Base-by-base conservation (phyloP, 1,139 yeast genomes). In the Nakaseomyces glabratus region DNA sequence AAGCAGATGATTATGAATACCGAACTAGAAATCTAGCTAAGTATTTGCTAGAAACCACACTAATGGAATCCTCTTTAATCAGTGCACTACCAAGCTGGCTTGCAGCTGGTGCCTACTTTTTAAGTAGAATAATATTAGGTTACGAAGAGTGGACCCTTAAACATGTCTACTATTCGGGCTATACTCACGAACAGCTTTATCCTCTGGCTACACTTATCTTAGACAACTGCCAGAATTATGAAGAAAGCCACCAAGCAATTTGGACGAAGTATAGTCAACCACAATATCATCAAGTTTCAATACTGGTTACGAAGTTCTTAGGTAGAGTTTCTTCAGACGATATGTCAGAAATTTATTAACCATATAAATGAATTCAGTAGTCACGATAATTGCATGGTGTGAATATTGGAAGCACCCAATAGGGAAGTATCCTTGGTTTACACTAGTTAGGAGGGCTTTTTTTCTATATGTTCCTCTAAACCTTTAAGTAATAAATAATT, bases 1-100 rank as follows among this genome's bases (percentile, higher is more conserved):
- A 88, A 61, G 96, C 96, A 12, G 97, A 88, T 61, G 93, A 85
- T 55, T 88, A 88, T 60, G 95, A 88, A 58, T 75, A 80, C 51
- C 95, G 86, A 56, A 81, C 90, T 7, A 70, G 97, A 53, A 86
- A 96, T 0, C 66, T 88, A 46, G 95, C 96, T 37, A 88, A 88
- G 58, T 88, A 88, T 59, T 74, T 88, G 47, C 66, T 88, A 45
- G 97, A 88, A 59, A 69, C 86, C 21, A 81, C 96, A 16, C 70
- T 86, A 28, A 84, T 88, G 94, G 95, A 88, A 60, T 69, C 80
- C 38, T 69, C 82, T 44, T 81, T 88, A 56, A 88, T 86, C 32
- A 82, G 85, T 4, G 74, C 93, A 10, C 90, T 85, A 37, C 93
- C 95, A 32, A 78, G 93, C 53, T 86, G 95, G 95, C 65, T 84